Conservation (phyloP, 345 rosid species). For the Citrus maxima region DNA sequence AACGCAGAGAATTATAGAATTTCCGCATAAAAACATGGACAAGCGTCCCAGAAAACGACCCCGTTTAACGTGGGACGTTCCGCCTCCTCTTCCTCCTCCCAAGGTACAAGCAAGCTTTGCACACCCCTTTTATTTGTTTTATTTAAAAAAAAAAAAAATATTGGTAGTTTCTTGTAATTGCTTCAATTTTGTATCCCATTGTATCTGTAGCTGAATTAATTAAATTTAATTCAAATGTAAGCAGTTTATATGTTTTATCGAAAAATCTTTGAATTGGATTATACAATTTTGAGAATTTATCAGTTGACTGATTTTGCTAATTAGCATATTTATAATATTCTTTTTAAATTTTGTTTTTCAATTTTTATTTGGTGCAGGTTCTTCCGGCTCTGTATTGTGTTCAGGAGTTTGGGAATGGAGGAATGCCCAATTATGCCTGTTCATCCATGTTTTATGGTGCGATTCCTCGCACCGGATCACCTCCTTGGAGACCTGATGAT, state of each 20-base stretch:
- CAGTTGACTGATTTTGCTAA: background rate
- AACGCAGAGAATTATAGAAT: slow-evolving; percentile 62
- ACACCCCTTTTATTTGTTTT: background rate
- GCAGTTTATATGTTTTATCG: background rate
- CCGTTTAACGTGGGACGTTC: slow-evolving; percentile 68
- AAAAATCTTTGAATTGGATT: background rate
- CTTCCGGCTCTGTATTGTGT: slow-evolving; percentile 52
- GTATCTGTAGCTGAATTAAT: background rate
- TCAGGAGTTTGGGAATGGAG: slow-evolving; percentile 52
- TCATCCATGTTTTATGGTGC: slow-evolving; percentile 46
- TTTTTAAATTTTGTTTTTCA: background rate
- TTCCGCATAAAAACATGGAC: slow-evolving; percentile 53
- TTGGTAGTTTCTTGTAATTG: background rate
- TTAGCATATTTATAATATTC: no score
- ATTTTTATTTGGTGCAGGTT: slow-evolving; percentile 30
- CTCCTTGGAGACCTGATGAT: slow-evolving; percentile 86
- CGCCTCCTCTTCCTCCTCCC: slow-evolving; percentile 45
- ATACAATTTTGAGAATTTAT: background rate
- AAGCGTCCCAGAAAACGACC: slow-evolving; percentile 76
- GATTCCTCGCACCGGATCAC: slow-evolving; percentile 44
- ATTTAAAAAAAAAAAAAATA: no score
- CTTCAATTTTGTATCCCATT: background rate
- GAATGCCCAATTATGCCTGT: slow-evolving; percentile 41
- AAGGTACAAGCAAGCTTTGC: slow-evolving; percentile 32
- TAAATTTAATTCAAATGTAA: background rate